Evolutionary conservation across 768 basidiomycete genomes (phyloP).

Genomic region (Sarcodon sp.): DNA sequence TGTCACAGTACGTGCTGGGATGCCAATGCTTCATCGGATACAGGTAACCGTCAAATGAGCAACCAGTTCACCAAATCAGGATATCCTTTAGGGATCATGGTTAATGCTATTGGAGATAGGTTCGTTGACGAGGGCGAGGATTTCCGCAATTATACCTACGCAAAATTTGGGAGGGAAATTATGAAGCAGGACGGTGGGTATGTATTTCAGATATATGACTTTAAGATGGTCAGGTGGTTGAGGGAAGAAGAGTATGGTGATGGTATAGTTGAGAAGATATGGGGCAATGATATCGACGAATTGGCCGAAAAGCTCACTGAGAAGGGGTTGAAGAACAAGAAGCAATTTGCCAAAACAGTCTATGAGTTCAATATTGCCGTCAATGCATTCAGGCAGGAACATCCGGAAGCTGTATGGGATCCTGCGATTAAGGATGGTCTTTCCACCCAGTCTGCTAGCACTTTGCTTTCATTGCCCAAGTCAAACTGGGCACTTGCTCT

Average conservation of each 20-base stretch:
- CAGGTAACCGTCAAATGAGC: conserved; percentile 43
- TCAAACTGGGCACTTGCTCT: conserved; percentile 58
- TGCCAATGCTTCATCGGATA: conserved; percentile 36
- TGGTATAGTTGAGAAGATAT: conserved; percentile 41
- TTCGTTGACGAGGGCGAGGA: conserved; percentile 68
- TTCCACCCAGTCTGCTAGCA: conserved; percentile 30
- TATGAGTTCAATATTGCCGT: conserved; percentile 38
- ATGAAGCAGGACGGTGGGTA: conserved; percentile 42
- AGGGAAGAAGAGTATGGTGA: conserved; percentile 58
- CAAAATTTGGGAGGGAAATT: conserved; percentile 51
- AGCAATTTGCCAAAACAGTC: conserved; percentile 32
- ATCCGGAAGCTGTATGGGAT: conserved; percentile 33
- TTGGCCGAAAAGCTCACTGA: conserved; percentile 32
- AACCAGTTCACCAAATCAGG: conserved; percentile 69
- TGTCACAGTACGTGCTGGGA: conserved; percentile 70
- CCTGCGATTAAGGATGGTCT: conserved; percentile 53
- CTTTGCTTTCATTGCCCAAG: conserved; percentile 33
- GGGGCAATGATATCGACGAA: conserved; percentile 30
- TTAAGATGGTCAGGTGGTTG: conserved; percentile 26
- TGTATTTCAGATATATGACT: conserved; percentile 59
- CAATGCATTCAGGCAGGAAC: conserved; percentile 19
- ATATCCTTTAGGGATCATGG: conserved; percentile 60
- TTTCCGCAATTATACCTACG: conserved; percentile 64
- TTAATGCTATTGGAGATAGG: conserved; percentile 40
- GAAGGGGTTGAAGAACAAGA: conserved; percentile 32